These are phyloP conservation scores for Stropharia rugosoannulata DNA, from an alignment of 768 basidiomycete species.

Conservation along the genomic window DNA sequence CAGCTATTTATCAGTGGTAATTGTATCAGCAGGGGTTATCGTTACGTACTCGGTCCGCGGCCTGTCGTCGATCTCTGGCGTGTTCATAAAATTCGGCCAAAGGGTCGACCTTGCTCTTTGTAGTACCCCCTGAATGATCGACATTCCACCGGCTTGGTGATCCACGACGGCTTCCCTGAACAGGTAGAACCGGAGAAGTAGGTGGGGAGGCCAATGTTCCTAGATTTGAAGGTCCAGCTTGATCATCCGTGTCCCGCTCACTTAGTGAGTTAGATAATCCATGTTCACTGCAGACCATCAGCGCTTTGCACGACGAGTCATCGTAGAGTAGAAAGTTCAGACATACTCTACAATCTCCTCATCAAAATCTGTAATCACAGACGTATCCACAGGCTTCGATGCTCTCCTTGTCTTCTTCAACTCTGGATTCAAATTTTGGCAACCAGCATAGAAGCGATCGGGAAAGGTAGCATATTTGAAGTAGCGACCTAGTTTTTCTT, in stretches of 20 bases:
- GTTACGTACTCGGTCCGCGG: conserved; percentile 40
- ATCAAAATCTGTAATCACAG: conserved; percentile 1
- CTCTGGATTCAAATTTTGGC: not conserved
- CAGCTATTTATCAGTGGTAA: not conserved
- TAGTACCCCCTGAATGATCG: not conserved
- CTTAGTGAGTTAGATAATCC: not conserved
- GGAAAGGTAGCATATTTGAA: conserved; percentile 48
- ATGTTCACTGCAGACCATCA: not conserved
- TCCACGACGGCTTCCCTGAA: not conserved
- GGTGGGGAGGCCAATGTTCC: conserved; percentile 15
- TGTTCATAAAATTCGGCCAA: conserved; percentile 62
- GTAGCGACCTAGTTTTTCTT: conserved; percentile 30
- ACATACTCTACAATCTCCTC: too few relatives aligned
- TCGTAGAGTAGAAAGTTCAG: too few relatives aligned
- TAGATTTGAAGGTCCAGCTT: not conserved
- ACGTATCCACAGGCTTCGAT: conserved; percentile 15
- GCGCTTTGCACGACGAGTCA: too few relatives aligned
- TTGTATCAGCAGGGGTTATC: not conserved
- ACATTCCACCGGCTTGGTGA: not conserved
- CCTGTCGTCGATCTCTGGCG: conserved; percentile 40
- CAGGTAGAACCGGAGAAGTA: conserved; percentile 6
- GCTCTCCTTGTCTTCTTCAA: conserved; percentile 19
- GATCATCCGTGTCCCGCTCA: not conserved
- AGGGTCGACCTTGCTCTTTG: conserved; percentile 41
- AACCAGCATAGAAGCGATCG: conserved; percentile 47